Evolutionary conservation across 148 eudicot species (phyloP).

Genomic region (Chenopodium berlandieri): DNA sequence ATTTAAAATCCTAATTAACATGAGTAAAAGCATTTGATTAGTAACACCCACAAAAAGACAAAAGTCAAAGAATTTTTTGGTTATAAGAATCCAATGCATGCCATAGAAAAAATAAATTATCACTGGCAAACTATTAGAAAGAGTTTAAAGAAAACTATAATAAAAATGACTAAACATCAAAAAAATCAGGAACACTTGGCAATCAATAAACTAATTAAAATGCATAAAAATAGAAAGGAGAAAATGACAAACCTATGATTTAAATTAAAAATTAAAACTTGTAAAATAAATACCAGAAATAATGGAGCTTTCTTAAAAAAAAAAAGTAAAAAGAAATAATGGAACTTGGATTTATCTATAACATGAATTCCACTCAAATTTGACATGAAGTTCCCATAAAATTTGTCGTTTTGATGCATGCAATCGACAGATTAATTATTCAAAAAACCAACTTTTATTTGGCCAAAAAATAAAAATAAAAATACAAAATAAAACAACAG

Average conservation of each 20-base stretch:
- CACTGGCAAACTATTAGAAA: neutral
- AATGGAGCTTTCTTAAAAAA: no score
- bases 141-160: neutral
- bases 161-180: constrained; percentile 11
- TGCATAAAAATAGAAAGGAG: constrained; percentile 19
- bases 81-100: constrained; percentile 10
- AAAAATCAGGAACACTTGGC: constrained; percentile 16
- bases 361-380: constrained; percentile 16
- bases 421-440: constrained; percentile 9
- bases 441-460: neutral
- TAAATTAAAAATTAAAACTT: constrained; percentile 8
- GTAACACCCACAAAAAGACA: neutral
- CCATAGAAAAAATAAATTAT: neutral
- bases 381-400: constrained; percentile 10
- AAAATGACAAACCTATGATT: constrained; percentile 21
- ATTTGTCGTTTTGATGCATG: constrained; percentile 34
- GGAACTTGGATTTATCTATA: constrained; percentile 24
- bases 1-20: neutral
- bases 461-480: no score
- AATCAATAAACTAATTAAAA: neutral
- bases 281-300: neutral
- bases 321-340: neutral
- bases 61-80: neutral
- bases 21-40: neutral
- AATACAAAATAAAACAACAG: constrained; percentile 6